Evolutionary conservation across 176 grass and related monocot genomes (phyloP), one percentile per base, ranked within the genome.

Genomic region (Zea mays): DNA sequence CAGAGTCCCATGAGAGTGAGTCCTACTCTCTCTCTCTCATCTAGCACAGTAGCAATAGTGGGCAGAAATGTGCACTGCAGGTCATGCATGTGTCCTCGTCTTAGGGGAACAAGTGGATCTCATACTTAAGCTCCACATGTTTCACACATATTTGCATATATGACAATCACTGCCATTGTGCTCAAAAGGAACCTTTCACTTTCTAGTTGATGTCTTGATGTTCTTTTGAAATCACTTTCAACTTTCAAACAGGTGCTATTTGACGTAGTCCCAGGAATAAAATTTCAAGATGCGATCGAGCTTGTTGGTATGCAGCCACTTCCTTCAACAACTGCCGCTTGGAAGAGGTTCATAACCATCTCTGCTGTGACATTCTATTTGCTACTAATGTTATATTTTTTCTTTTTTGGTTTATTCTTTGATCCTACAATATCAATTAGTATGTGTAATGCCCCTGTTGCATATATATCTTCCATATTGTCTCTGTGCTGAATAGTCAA

Each of bases 1-100:
- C 95, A 94, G 86, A 88, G 91, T 74, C 90, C 95, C 70, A 94
- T 97, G 72, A 97, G 80, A 84, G 91, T 93, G 70, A 79, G 84
- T 85, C 58, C 6, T 48, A 43, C 8, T 56, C 74, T 46, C 41
- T 74, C 8, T 57, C 52, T 55, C 51, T 56, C 17, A 52, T 55
- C 51, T 56, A 56, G 16, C 17, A 19, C 54, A 19, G 54, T 20
- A 56, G 51, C 51, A 55, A 6, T 56, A 19, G 52, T 56, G 52
- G 17, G 52, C 52, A 56, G 52, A 56, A 19, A 56, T 19, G 52
- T 56, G 51, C 51, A 55, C 16, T 55, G 52, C 17, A 56, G 52
- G 54, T 20, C 54, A 57, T 57, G n/a, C 54, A 57, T 57, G 54
- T 57, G 54, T 20, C 54, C n/a, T 57, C 7, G 1, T 57, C n/a